Percentiles rank a stretch among this genome's conserved stretches.
Conservation (phyloP, 192 early-diverging fungal species). For the Rhizophagus clarus region DNA sequence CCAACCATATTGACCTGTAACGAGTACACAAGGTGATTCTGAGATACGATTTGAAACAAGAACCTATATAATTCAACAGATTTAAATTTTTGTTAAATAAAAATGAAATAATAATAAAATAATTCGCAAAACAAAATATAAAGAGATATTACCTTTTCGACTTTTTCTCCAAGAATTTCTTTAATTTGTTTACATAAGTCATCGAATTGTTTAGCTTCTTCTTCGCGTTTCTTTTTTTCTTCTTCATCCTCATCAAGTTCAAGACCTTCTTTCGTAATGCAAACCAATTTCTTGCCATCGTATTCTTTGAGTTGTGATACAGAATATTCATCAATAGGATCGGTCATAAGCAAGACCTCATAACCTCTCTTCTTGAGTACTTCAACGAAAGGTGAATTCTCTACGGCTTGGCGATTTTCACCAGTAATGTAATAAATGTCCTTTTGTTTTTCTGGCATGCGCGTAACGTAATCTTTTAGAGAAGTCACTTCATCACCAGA, state of each 20-base stretch:
- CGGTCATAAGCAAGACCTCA: conserved; percentile 98
- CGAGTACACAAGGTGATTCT: conserved; percentile 97
- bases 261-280: conserved; percentile 98
- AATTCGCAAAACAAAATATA: too few relatives aligned
- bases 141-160: conserved; percentile 74
- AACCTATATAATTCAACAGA: too few relatives aligned
- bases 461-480: conserved; percentile 99
- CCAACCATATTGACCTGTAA: conserved; percentile 99
- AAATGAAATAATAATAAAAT: too few relatives aligned
- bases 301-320: conserved; percentile 99
- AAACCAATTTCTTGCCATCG: conserved; percentile 99
- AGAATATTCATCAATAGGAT: conserved; percentile 99
- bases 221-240: conserved; percentile 94
- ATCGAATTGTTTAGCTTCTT: conserved; percentile 89
- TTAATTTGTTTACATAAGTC: conserved; percentile 91
- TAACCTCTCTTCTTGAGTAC: conserved; percentile 99
- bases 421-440: conserved; percentile 99
- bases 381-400: conserved; percentile 98
- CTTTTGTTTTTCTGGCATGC: conserved; percentile 99
- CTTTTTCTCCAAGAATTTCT: conserved; percentile 99
- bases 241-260: conserved; percentile 99
- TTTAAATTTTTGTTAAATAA: too few relatives aligned
- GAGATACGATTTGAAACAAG: conserved; percentile 91
- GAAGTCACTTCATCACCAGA: conserved; percentile 97
- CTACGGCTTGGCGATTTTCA: conserved; percentile 89